Conservation (phyloP, 2,329 filamentous ascomycete species). For the Ophiostoma australiae region DNA sequence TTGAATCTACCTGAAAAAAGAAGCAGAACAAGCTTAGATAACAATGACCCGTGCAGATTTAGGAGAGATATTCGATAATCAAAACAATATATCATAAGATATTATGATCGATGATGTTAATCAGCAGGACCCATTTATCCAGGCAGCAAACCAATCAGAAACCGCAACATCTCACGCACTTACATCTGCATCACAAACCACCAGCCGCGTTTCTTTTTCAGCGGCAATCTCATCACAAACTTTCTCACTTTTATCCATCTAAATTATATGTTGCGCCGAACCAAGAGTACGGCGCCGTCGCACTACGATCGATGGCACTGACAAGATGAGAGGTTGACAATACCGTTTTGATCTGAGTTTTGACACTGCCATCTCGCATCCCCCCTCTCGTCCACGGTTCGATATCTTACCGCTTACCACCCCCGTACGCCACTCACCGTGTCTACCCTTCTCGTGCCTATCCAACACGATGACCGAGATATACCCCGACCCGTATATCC, state of each 20-base stretch:
- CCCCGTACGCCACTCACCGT: not conserved
- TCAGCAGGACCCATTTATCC: not conserved
- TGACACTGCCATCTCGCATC: not conserved
- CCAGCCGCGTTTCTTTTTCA: not conserved
- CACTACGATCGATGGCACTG: not conserved
- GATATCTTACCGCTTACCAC: not conserved
- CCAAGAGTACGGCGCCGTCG: no score
- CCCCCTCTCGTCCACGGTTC: not conserved
- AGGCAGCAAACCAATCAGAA: not conserved
- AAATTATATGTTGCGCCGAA: not conserved
- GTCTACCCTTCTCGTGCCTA: not conserved
- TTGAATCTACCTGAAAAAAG: no score
- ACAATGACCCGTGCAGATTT: not conserved
- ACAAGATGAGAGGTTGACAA: not conserved
- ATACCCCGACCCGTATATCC: conserved; percentile 17
- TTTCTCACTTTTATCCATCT: not conserved
- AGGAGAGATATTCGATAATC: not conserved
- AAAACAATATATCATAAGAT: not conserved
- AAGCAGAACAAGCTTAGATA: no score
- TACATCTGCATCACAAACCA: not conserved
- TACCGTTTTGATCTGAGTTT: not conserved
- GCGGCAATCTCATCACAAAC: not conserved
- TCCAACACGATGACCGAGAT: not conserved
- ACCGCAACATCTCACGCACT: not conserved
- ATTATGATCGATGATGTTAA: not conserved